Evolutionary conservation across 495 filamentous ascomycete genomes (phyloP).

Genomic region (Podospora australis): DNA sequence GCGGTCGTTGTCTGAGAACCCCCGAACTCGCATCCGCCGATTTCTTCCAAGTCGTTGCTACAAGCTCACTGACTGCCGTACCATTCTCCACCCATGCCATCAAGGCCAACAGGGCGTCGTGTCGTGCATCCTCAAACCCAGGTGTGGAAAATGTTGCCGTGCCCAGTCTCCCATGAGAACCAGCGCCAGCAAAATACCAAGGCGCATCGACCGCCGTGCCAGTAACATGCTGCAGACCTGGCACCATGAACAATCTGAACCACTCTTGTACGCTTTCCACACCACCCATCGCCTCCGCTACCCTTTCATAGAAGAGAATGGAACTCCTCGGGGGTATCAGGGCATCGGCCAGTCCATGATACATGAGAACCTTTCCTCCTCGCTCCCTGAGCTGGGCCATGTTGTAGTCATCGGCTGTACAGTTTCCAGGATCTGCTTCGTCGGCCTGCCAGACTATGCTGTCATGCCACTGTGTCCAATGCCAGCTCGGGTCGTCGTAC

Average conservation of each 20-base stretch:
- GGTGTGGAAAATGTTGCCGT: conserved; percentile 23
- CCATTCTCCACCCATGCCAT: conserved; percentile 49
- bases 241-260: conserved; percentile 35
- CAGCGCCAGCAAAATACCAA: conserved; percentile 37
- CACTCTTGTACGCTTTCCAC: conserved; percentile 20
- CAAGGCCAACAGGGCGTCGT: conserved; percentile 45
- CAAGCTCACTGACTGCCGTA: conserved; percentile 30
- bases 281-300: conserved; percentile 25
- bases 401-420: conserved; percentile 29
- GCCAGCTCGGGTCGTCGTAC: conserved; percentile 35
- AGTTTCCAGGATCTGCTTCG: conserved; percentile 30
- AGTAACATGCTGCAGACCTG: conserved; percentile 40
- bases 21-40: conserved; percentile 24
- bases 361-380: conserved; percentile 51
- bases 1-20: conserved; percentile 35
- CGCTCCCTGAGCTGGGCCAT: conserved; percentile 38
- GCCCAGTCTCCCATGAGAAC: conserved; percentile 31
- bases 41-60: conserved; percentile 41
- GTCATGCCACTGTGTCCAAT: conserved; percentile 32
- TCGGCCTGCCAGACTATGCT: conserved; percentile 21
- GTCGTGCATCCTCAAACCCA: conserved; percentile 33
- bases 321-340: conserved; percentile 40
- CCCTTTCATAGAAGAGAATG: conserved; percentile 40
- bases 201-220: conserved; percentile 34
- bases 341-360: conserved; percentile 50